Percentiles rank a stretch among this genome's conserved stretches.
phyloP scores from a whole-genome alignment of 2,329 filamentous ascomycete species.

The Trichoderma afroharzianum region DNA sequence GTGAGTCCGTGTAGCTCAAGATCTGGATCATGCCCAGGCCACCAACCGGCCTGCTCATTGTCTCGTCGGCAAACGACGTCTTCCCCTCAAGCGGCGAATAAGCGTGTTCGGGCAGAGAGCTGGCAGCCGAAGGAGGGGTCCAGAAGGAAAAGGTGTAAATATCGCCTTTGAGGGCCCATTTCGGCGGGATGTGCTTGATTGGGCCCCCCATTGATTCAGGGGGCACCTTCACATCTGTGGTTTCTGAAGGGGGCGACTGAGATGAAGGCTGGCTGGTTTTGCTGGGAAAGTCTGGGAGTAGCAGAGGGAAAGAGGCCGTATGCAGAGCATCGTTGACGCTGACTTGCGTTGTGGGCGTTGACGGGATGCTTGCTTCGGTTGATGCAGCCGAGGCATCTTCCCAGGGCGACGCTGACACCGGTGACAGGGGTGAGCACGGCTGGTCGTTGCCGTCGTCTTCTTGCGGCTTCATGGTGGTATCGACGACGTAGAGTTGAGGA shows the following conservation, averaged over 20 bases:
- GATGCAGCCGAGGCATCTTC: slow-evolving; percentile 7
- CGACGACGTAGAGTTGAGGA: not conserved
- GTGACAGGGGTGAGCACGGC: slow-evolving; percentile 4
- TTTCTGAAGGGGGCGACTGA: not conserved
- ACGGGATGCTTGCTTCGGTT: slow-evolving; percentile 1
- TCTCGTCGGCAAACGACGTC: slow-evolving; percentile 35
- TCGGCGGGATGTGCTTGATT: slow-evolving; percentile 29
- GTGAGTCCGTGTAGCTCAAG: slow-evolving; percentile 48
- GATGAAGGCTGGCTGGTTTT: not conserved
- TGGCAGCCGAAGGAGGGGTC: slow-evolving; percentile 29
- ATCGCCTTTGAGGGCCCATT: slow-evolving; percentile 45
- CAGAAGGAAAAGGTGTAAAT: slow-evolving; percentile 44
- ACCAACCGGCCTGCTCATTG: slow-evolving; percentile 36
- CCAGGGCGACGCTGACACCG: not conserved
- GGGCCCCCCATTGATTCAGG: slow-evolving; percentile 9
- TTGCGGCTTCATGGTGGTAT: slow-evolving; percentile 1
- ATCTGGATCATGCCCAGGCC: slow-evolving; percentile 49
- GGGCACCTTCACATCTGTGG: not conserved
- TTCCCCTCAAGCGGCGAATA: slow-evolving; percentile 46
- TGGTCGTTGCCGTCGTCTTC: not conserved
- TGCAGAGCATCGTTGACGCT: not conserved
- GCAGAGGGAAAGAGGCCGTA: not conserved
- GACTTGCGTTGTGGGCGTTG: slow-evolving; percentile 4
- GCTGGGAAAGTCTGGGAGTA: not conserved
- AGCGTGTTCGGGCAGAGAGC: slow-evolving; percentile 34